phyloP scores from a whole-genome alignment of 352 stramenopile species.

The Globisporangium echinulatum region DNA sequence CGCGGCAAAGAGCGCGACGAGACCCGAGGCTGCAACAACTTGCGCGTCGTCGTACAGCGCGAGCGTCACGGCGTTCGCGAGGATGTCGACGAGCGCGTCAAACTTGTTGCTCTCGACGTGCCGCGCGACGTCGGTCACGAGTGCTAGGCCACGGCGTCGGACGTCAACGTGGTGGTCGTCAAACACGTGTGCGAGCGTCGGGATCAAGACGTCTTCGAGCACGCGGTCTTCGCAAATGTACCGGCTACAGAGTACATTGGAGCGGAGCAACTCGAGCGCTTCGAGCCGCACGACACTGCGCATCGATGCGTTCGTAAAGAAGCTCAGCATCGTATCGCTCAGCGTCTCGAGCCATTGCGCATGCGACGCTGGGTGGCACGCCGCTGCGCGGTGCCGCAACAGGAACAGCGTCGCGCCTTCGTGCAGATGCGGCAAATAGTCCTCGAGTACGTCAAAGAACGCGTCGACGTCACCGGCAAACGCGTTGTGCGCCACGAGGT shows the following conservation, averaged over 20 bases:
- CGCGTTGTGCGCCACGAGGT: conserved; percentile 45
- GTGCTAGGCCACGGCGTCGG: conserved; percentile 43
- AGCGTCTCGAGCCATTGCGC: conserved; percentile 60
- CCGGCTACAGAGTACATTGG: conserved; percentile 69
- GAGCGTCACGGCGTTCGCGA: conserved; percentile 59
- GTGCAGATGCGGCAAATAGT: conserved; percentile 62
- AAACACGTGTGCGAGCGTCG: conserved; percentile 59
- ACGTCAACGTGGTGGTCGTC: conserved; percentile 59
- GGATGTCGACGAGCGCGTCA: conserved; percentile 68
- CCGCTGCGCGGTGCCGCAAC: conserved; percentile 52
- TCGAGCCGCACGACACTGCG: conserved; percentile 50
- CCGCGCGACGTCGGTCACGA: conserved; percentile 64
- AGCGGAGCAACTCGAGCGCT: conserved; percentile 57
- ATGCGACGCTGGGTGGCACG: conserved; percentile 59
- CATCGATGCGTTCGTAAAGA: conserved; percentile 52
- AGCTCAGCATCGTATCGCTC: conserved; percentile 41
- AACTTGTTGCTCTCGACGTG: conserved; percentile 81
- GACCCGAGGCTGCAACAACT: conserved; percentile 39
- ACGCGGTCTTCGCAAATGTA: conserved; percentile 82
- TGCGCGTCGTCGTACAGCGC: conserved; percentile 69
- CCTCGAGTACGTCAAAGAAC: conserved; percentile 68
- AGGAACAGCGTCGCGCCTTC: conserved; percentile 54
- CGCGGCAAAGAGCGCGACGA: conserved; percentile 72
- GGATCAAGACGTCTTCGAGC: conserved; percentile 79
- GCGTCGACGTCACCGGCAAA: conserved; percentile 68